Percentiles rank a stretch among this genome's conserved stretches.
These are phyloP conservation scores for Furcasterigmium sp. DNA, from an alignment of 2,329 filamentous ascomycete genomes.

Conservation along the genomic window DNA sequence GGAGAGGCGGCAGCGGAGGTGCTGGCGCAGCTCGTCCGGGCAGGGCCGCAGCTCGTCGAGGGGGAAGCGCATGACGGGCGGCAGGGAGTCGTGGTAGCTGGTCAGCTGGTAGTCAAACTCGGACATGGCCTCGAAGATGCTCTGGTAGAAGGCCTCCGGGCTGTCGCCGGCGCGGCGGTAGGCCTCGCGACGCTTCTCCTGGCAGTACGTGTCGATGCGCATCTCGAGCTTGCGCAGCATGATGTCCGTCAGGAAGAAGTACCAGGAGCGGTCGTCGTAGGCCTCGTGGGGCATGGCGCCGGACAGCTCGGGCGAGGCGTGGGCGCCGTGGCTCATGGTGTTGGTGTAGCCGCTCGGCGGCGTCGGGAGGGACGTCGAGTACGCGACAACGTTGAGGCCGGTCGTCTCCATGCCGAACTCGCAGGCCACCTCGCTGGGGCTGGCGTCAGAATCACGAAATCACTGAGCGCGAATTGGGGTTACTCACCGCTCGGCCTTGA, in stretches of 20 bases:
- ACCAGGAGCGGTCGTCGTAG: slow-evolving; percentile 3
- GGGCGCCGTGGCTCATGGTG: neutral
- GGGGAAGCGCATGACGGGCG: neutral
- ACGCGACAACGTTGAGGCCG: slow-evolving; percentile 4
- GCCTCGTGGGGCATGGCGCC: neutral
- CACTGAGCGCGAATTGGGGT: neutral
- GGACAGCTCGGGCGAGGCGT: neutral
- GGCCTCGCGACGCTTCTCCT: slow-evolving; percentile 4
- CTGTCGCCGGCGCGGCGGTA: slow-evolving; percentile 3
- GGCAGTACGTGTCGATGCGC: slow-evolving; percentile 6
- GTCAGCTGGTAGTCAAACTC: slow-evolving; percentile 4
- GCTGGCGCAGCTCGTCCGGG: slow-evolving; percentile 3
- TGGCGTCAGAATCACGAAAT: neutral
- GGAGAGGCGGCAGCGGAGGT: slow-evolving; percentile 2
- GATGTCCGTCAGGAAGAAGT: slow-evolving; percentile 6
- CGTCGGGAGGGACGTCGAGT: slow-evolving; percentile 4
- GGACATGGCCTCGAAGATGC: neutral
- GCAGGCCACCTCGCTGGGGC: slow-evolving; percentile 2
- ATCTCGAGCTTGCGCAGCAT: slow-evolving; percentile 7
- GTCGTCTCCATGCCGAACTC: slow-evolving; percentile 6
- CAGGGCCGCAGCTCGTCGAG: slow-evolving; percentile 1
- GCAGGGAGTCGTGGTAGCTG: slow-evolving; percentile 2
- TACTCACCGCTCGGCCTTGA: slow-evolving; percentile 21
- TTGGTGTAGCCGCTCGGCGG: slow-evolving; percentile 1
- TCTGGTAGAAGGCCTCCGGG: slow-evolving; percentile 1